These are phyloP conservation scores for Clitopilus passeckerianus DNA, from an alignment of 768 basidiomycete genomes.

Conservation along the genomic window DNA sequence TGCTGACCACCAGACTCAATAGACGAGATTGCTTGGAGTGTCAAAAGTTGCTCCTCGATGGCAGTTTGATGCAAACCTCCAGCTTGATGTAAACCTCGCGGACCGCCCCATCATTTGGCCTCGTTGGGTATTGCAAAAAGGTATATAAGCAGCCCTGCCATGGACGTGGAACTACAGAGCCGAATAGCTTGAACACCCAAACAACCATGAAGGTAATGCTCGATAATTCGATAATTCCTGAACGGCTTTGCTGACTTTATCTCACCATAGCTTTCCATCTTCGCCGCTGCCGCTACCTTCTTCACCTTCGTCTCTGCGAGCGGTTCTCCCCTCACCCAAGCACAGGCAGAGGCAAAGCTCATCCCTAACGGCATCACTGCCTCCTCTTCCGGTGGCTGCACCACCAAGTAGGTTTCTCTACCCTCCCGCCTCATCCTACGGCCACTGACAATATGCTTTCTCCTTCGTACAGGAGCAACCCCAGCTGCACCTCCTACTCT, in stretches of 20 bases:
- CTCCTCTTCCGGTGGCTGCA: slow-evolving; percentile 20
- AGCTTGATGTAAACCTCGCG: not conserved
- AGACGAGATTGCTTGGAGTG: not conserved
- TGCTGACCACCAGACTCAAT: not conserved
- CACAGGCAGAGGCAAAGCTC: slow-evolving; percentile 19
- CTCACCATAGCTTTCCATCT: not conserved
- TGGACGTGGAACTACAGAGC: not conserved
- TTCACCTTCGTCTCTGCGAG: slow-evolving; percentile 3
- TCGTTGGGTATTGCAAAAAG: too few relatives aligned
- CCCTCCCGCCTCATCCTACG: not conserved
- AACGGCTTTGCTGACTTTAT: not conserved
- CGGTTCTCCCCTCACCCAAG: slow-evolving; percentile 12
- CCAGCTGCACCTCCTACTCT: slow-evolving; percentile 21
- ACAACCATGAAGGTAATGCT: not conserved
- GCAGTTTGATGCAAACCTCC: not conserved
- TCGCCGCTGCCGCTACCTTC: not conserved
- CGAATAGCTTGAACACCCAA: not conserved
- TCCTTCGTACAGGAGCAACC: slow-evolving; percentile 4
- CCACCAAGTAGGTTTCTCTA: slow-evolving; percentile 9
- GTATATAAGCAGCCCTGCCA: not conserved
- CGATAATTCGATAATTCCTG: not conserved
- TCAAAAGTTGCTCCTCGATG: not conserved
- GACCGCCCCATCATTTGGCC: not conserved
- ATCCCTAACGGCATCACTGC: slow-evolving; percentile 20
- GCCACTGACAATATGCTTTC: not conserved